phyloP scores from a whole-genome alignment of 192 early-diverging fungal genomes.

The Umbelopsis sp. region DNA sequence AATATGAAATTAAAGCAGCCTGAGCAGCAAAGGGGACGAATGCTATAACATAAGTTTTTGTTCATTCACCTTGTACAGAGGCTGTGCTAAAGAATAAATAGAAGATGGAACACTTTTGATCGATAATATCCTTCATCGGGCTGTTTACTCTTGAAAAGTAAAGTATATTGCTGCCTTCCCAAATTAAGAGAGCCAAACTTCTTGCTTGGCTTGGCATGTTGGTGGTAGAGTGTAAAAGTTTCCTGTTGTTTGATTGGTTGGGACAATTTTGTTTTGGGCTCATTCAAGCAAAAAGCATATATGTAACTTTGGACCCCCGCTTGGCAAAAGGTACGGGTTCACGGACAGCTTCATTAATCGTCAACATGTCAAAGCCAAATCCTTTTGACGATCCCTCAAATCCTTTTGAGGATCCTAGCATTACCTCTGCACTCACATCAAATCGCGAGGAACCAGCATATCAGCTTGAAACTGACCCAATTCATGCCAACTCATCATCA shows the following conservation, averaged over 20 bases:
- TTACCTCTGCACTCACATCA: slow-evolving; percentile 38
- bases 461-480: slow-evolving; percentile 1
- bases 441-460: slow-evolving; percentile 19
- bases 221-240: no score
- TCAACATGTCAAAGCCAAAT: slow-evolving; percentile 21
- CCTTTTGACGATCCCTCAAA: slow-evolving; percentile 39
- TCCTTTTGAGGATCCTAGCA: slow-evolving; percentile 46
- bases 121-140: no score
- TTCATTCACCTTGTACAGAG: no score
- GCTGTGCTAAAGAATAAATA: no score
- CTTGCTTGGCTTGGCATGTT: no score
- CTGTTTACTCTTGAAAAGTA: no score
- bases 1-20: no score
- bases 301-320: neutral
- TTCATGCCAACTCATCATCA: slow-evolving; percentile 11
- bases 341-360: neutral
- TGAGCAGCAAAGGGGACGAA: no score
- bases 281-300: neutral
- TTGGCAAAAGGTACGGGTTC: slow-evolving; percentile 2
- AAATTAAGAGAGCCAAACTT: no score
- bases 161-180: no score
- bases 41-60: no score
- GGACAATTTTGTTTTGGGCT: neutral
- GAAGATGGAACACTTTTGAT: no score
- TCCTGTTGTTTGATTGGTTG: neutral